Evolutionary conservation across 495 filamentous ascomycete genomes (phyloP).

Genomic region (Talaromyces trachyspermus): DNA sequence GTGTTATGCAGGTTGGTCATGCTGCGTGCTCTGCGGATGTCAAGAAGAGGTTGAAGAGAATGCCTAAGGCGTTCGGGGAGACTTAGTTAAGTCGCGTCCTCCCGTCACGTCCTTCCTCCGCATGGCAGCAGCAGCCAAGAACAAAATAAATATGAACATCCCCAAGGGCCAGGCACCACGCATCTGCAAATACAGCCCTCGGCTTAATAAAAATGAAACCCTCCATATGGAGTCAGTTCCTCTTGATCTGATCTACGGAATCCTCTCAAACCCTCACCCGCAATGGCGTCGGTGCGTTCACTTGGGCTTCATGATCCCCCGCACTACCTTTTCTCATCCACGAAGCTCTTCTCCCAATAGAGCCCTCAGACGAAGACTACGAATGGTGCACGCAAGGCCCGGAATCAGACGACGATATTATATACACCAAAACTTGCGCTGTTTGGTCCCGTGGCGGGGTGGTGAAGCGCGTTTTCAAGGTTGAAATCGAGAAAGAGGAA

Average conservation of each 20-base stretch:
- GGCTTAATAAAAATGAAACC: no score
- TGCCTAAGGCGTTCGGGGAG: slow-evolving; percentile 13
- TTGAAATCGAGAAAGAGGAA: slow-evolving; percentile 78
- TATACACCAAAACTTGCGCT: slow-evolving; percentile 74
- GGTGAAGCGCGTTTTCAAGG: slow-evolving; percentile 78
- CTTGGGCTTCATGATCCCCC: slow-evolving; percentile 82
- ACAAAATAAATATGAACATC: neutral
- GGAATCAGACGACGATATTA: slow-evolving; percentile 70
- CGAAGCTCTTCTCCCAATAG: slow-evolving; percentile 65
- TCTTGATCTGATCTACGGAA: neutral
- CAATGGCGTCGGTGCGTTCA: slow-evolving; percentile 77
- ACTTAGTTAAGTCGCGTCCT: slow-evolving; percentile 13
- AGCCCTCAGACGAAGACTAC: slow-evolving; percentile 61
- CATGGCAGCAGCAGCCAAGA: neutral
- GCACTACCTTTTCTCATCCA: slow-evolving; percentile 75
- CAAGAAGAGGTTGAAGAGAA: no score
- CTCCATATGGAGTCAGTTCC: slow-evolving; percentile 1
- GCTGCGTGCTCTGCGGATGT: no score
- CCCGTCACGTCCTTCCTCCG: slow-evolving; percentile 13
- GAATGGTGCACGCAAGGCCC: slow-evolving; percentile 62
- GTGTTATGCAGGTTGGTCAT: neutral
- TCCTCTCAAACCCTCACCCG: slow-evolving; percentile 16
- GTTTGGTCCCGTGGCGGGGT: slow-evolving; percentile 86
- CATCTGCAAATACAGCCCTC: no score
- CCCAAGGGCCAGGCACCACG: no score